phyloP scores from a whole-genome alignment of 495 filamentous ascomycete genomes.

The Penicillium roqueforti region DNA sequence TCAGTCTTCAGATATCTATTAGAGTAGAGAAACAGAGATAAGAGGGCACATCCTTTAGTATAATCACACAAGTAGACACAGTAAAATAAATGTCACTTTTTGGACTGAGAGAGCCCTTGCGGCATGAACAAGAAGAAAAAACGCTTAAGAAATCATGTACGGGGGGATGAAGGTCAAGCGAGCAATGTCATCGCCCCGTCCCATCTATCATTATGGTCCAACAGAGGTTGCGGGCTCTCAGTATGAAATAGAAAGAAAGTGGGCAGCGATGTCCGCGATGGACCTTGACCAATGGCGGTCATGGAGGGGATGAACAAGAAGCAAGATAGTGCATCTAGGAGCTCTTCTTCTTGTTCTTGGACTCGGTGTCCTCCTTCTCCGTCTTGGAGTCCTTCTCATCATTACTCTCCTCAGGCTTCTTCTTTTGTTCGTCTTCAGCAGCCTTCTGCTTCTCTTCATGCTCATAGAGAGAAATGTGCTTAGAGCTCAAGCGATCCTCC shows the following conservation, averaged over 20 bases:
- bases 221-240: neutral
- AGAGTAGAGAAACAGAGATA: slow-evolving; percentile 9
- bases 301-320: neutral
- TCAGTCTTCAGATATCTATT: slow-evolving; percentile 8
- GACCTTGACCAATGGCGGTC: neutral
- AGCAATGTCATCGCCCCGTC: neutral
- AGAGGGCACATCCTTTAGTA: neutral
- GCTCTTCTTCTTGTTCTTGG: slow-evolving; percentile 14
- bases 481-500: slow-evolving; percentile 60
- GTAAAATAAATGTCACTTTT: slow-evolving; percentile 10
- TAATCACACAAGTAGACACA: slow-evolving; percentile 5
- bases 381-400: slow-evolving; percentile 10
- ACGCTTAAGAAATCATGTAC: slow-evolving; percentile 22
- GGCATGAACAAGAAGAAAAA: slow-evolving; percentile 7
- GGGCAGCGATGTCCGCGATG: neutral
- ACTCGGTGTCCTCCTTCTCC: slow-evolving; percentile 12
- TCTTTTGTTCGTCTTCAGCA: slow-evolving; percentile 13
- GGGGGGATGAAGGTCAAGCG: neutral
- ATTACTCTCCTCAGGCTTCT: slow-evolving; percentile 12
- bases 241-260: neutral
- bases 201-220: slow-evolving; percentile 2
- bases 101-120: neutral
- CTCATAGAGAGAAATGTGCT: slow-evolving; percentile 46
- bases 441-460: slow-evolving; percentile 23
- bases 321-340: neutral